These are phyloP conservation scores for Zanthoxylum bungeanum DNA, from an alignment of 345 rosid species.

Conservation along the genomic window DNA sequence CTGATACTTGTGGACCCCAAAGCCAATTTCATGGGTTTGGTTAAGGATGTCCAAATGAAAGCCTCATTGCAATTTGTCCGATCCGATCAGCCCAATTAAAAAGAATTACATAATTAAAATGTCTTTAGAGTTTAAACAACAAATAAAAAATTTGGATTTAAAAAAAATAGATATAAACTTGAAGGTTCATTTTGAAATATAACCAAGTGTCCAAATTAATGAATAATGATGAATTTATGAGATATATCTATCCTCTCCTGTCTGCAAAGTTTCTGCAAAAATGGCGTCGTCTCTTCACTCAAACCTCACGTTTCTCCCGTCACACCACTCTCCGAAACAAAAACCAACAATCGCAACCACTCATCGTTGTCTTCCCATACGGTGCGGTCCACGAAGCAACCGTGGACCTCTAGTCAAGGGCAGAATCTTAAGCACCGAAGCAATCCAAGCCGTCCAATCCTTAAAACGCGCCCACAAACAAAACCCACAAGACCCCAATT, in stretches of 20 bases:
- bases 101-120: too few relatives aligned
- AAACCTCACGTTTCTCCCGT: constrained; percentile 18
- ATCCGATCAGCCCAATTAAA: neutral
- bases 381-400: constrained; percentile 71
- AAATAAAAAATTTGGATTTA: too few relatives aligned
- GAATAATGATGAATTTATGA: too few relatives aligned
- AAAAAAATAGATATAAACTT: constrained; percentile 30
- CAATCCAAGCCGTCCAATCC: constrained; percentile 87
- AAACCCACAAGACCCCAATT: constrained; percentile 23
- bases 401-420: constrained; percentile 92
- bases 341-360: constrained; percentile 6
- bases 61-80: neutral
- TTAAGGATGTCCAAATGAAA: neutral
- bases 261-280: neutral
- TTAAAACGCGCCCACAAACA: constrained; percentile 59
- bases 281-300: constrained; percentile 25
- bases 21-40: neutral
- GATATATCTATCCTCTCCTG: too few relatives aligned
- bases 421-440: constrained; percentile 75
- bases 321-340: constrained; percentile 13
- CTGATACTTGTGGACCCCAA: neutral
- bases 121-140: too few relatives aligned
- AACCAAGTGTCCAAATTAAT: neutral
- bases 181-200: neutral
- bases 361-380: constrained; percentile 19